phyloP scores from a whole-genome alignment of 78 protist genomes.

The Goniomonas avonlea region DNA sequence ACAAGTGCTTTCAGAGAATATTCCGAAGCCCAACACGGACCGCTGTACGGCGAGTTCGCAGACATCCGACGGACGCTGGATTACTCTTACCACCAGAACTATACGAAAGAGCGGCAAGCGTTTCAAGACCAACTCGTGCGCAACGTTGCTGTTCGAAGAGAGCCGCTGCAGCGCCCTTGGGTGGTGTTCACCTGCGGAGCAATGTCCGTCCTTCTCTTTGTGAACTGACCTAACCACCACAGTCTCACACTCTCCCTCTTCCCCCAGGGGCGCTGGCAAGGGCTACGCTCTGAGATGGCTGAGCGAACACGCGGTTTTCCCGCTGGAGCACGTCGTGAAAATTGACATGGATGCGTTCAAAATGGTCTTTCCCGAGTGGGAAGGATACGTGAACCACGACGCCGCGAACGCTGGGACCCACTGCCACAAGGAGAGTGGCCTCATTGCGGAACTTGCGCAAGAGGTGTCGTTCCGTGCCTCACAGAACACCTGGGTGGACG shows the following conservation, averaged over 20 bases:
- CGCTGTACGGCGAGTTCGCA: background rate
- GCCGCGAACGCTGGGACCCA: background rate
- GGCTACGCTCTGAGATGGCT: background rate
- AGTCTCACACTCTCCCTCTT: background rate
- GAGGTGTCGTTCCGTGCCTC: background rate
- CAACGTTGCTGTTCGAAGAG: background rate
- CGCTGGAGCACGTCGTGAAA: conserved; percentile 20
- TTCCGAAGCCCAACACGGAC: background rate
- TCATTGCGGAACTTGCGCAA: background rate
- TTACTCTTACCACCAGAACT: background rate
- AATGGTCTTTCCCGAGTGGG: background rate
- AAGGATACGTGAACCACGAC: background rate
- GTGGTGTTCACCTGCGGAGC: background rate
- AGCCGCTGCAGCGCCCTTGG: background rate
- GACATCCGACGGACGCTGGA: background rate
- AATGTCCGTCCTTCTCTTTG: background rate
- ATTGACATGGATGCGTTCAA: conserved; percentile 12
- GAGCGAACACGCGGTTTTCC: background rate
- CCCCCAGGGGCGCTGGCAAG: too few species aligned
- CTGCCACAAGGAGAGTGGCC: background rate
- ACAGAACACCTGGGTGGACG: conserved; percentile 19
- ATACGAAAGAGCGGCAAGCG: background rate
- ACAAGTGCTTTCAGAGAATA: too few species aligned
- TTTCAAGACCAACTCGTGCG: background rate
- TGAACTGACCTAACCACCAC: background rate